Evolutionary conservation across 2,329 filamentous ascomycete species (phyloP).

Genomic region (Metarhizium guizhouense): DNA sequence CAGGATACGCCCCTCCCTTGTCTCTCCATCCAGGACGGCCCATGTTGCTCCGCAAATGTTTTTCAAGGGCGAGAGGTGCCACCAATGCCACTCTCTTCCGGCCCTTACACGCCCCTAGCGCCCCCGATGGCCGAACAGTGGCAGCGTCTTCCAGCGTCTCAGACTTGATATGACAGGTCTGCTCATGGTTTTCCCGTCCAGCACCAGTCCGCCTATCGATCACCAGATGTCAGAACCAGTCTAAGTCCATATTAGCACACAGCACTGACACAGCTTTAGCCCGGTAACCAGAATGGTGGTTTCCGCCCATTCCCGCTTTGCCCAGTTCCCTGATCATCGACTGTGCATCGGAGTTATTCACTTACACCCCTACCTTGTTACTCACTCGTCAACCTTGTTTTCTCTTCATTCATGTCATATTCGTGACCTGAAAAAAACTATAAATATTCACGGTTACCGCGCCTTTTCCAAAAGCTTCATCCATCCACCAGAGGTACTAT

Average conservation of each 20-base stretch:
- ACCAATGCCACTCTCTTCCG: not conserved
- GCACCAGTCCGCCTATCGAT: conserved; percentile 16
- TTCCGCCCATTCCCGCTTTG: conserved; percentile 11
- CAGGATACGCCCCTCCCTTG: conserved; percentile 1
- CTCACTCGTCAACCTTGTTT: conserved; percentile 1
- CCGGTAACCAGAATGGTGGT: conserved; percentile 12
- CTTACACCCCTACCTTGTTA: conserved; percentile 1
- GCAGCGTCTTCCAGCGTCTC: conserved; percentile 16
- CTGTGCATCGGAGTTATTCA: conserved; percentile 4
- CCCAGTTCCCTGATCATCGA: conserved; percentile 5
- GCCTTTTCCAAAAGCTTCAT: not conserved
- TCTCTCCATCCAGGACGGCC: not conserved
- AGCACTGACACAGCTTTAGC: conserved; percentile 8
- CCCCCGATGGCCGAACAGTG: conserved; percentile 9
- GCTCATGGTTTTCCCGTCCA: conserved; percentile 12
- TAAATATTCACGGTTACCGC: conserved; percentile 25
- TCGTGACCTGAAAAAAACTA: conserved; percentile 22
- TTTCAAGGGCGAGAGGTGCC: conserved; percentile 7
- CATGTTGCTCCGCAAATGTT: not conserved
- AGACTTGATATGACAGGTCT: conserved; percentile 28
- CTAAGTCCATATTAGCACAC: conserved; percentile 9
- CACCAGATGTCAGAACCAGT: conserved; percentile 11
- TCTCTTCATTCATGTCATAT: not conserved
- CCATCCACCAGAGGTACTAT: not conserved
- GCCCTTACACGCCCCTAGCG: not conserved